Base-by-base conservation (phyloP, 1,284 basidiomycete species). In the Microbotryum lychnidis-dioicae region DNA sequence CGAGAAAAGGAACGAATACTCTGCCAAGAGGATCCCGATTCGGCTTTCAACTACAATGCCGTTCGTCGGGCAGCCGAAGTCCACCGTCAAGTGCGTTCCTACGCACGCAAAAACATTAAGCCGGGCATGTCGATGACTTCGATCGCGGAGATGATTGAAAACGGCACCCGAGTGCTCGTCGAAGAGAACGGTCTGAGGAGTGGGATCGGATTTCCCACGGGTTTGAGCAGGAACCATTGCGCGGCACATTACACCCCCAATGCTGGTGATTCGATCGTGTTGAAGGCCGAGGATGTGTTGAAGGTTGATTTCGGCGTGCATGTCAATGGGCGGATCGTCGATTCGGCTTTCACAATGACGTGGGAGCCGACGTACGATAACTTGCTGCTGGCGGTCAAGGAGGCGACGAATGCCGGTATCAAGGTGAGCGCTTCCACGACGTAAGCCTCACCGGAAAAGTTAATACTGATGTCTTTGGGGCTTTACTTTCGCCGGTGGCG, bases 291-390 rank as follows among this genome's bases (percentile, higher is more conserved):
- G 47, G 94, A 99, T 73, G 88, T 97, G 25, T 79, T 98, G 72
- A 98, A 99, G 78, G 89, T 99, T 56, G 96, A 99, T 75, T 85
- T 99, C 73, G 94, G 94, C 61, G 91, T 98, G 1, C 96, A 99
- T 67, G 92, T 97, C 50, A 87, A 88, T 71, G 96, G 94, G 20
- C 82, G 91, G 50, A 99, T 99, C 64, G 76, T 87, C 54, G 94
- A 99, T 76, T 97, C 92, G 45, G 94, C 94, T 2, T 98, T 98
- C 76, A 98, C 94, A 2, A 78, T 98, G 72, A 80, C 77, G 69
- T 98, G 87, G 73, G 91, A 94, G 66, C 89, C 86, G 42, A 90
- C 86, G 16, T 97, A 94, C 74, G 85, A 97, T 72, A 87, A 86
- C 63, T 79, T 99, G 20, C 75, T 99, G 14, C 87, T 88, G 70